Evolutionary conservation across 768 basidiomycete species (phyloP).

Genomic region (Podaxis sp.): DNA sequence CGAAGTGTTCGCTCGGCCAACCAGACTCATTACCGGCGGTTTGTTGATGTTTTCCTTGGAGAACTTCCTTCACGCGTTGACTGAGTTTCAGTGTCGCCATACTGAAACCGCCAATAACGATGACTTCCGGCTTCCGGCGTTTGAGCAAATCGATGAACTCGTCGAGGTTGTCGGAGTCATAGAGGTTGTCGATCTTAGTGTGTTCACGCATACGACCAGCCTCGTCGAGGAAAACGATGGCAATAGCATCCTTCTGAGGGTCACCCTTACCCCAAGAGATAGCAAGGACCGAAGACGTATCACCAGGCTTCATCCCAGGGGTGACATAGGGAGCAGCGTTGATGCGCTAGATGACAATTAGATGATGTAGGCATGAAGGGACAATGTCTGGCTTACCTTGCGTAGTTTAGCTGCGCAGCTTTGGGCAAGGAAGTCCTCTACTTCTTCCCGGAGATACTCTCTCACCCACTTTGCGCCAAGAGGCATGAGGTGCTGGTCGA

Average conservation of each 20-base stretch:
- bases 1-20: constrained; percentile 35
- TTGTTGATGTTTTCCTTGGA: constrained; percentile 28
- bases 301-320: constrained; percentile 63
- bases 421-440: constrained; percentile 78
- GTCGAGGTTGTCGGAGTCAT: constrained; percentile 62
- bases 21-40: constrained; percentile 25
- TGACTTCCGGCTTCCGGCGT: constrained; percentile 82
- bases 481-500: constrained; percentile 83
- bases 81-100: constrained; percentile 75
- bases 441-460: constrained; percentile 87
- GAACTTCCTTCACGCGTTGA: constrained; percentile 60
- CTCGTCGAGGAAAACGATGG: constrained; percentile 82
- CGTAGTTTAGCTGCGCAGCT: constrained; percentile 69
- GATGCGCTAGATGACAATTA: constrained; percentile 56
- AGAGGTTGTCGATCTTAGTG: constrained; percentile 84
- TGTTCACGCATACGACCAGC: constrained; percentile 91
- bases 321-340: constrained; percentile 77
- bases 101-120: constrained; percentile 87
- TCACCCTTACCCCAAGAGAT: constrained; percentile 96
- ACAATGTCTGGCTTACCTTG: constrained; percentile 49
- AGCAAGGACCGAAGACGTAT: constrained; percentile 81
- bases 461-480: constrained; percentile 84
- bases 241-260: constrained; percentile 86
- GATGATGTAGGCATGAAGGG: constrained; percentile 1
- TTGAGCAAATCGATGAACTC: constrained; percentile 83